These are phyloP conservation scores for Populus ilicifolia DNA, from an alignment of 345 rosid species.

Conservation along the genomic window DNA sequence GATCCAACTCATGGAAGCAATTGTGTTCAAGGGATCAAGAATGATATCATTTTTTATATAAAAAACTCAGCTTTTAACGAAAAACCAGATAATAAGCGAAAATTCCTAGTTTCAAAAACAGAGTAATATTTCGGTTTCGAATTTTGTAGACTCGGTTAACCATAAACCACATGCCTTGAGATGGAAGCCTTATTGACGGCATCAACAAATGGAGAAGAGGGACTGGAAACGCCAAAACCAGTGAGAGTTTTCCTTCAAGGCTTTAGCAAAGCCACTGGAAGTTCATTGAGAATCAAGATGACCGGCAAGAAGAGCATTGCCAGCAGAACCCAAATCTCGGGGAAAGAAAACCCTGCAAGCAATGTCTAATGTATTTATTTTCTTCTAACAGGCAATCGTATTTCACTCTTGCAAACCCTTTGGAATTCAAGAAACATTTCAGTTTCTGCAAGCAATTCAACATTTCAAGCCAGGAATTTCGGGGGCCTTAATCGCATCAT, in stretches of 20 bases:
- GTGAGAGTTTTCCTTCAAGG: neutral
- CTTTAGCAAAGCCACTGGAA: neutral
- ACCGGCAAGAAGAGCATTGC: constrained; percentile 67
- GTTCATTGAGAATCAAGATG: constrained; percentile 23
- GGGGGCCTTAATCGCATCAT: neutral
- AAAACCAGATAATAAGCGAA: no score
- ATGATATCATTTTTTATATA: no score
- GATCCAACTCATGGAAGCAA: no score
- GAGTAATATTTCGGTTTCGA: no score
- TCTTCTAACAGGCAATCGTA: neutral
- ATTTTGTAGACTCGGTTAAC: no score
- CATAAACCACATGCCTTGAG: neutral
- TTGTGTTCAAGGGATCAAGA: no score
- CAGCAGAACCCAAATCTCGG: constrained; percentile 72
- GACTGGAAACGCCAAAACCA: no score
- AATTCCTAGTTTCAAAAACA: no score
- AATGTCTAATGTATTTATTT: neutral
- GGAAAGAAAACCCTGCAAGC: constrained; percentile 89
- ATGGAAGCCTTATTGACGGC: neutral
- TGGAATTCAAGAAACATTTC: neutral
- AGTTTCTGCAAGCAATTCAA: neutral
- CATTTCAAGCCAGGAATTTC: neutral
- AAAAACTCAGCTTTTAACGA: no score
- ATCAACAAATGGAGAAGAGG: neutral
- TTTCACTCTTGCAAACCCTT: neutral